Percentiles rank a stretch among this genome's conserved stretches.
Evolutionary conservation across 1,139 yeast species (phyloP).

Genomic region (Candida neerlandica): DNA sequence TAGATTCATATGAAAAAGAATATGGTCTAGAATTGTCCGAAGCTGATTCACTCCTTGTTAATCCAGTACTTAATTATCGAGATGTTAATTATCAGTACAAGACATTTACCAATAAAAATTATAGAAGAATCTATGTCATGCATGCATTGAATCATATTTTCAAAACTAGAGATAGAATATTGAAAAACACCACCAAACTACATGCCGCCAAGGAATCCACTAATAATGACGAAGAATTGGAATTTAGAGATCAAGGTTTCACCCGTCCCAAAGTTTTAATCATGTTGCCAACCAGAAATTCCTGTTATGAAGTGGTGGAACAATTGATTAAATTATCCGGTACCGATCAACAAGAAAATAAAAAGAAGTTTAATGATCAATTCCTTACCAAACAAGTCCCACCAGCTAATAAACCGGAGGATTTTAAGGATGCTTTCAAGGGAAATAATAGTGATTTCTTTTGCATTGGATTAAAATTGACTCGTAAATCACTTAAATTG

Average conservation of each 20-base stretch:
- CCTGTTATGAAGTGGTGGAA: conserved; percentile 72
- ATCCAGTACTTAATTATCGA: conserved; percentile 70
- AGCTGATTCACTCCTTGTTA: conserved; percentile 38
- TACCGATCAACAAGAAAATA: conserved; percentile 76
- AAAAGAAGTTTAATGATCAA: conserved; percentile 70
- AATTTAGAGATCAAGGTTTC: conserved; percentile 89
- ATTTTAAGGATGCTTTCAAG: conserved; percentile 74
- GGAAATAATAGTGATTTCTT: conserved; percentile 95
- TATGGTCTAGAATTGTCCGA: conserved; percentile 20
- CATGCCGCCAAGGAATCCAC: conserved; percentile 46
- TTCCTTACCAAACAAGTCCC: conserved; percentile 61
- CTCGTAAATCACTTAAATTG: conserved; percentile 82
- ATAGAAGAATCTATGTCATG: conserved; percentile 65
- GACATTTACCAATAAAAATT: conserved; percentile 42
- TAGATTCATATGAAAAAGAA: conserved; percentile 25
- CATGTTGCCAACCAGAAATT: conserved; percentile 80
- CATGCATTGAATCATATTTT: conserved; percentile 82
- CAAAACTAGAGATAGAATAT: conserved; percentile 80
- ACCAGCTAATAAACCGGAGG: conserved; percentile 71
- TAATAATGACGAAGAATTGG: conserved; percentile 42
- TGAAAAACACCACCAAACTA: conserved; percentile 71
- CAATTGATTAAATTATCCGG: conserved; percentile 66
- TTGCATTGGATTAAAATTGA: conserved; percentile 84
- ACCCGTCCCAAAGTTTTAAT: conserved; percentile 89
- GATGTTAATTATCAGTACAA: conserved; percentile 69